These are phyloP conservation scores for Trichoderma oligosporum DNA, from an alignment of 2,329 filamentous ascomycete species.

Conservation along the genomic window DNA sequence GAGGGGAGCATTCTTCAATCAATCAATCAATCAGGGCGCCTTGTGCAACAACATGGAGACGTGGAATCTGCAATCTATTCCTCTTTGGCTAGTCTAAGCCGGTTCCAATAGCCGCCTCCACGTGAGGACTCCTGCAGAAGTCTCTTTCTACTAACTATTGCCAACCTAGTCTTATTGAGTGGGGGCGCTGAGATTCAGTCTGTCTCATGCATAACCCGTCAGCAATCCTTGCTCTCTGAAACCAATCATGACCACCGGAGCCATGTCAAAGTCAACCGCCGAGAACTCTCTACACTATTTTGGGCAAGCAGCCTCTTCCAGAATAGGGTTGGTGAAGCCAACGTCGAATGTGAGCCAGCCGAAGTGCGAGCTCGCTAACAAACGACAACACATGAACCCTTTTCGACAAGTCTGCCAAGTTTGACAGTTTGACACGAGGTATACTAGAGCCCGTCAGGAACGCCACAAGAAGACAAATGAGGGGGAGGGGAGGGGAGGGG, in stretches of 20 bases:
- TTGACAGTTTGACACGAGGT: no score
- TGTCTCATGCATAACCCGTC: conserved; percentile 5
- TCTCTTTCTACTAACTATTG: background rate
- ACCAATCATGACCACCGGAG: background rate
- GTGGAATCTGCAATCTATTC: background rate
- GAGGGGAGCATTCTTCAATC: background rate
- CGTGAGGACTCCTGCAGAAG: conserved; percentile 5
- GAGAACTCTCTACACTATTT: background rate
- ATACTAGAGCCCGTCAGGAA: no score
- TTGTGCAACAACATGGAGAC: background rate
- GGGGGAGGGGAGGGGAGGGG: no score
- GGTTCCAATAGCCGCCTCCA: background rate
- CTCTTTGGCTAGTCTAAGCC: background rate
- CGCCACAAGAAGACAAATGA: no score
- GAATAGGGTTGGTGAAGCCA: conserved; percentile 1
- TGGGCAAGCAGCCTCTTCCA: conserved; percentile 9
- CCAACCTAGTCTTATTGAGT: background rate
- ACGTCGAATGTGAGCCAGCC: background rate
- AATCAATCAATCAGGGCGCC: no score
- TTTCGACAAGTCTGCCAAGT: no score
- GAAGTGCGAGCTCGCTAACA: background rate
- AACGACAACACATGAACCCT: no score
- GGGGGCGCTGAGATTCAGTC: conserved; percentile 4
- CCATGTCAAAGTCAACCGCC: background rate
- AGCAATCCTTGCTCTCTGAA: background rate